Evolutionary conservation across 257 asterid species (phyloP), one percentile per base, ranked within the genome.

Genomic region (Petrea volubilis): DNA sequence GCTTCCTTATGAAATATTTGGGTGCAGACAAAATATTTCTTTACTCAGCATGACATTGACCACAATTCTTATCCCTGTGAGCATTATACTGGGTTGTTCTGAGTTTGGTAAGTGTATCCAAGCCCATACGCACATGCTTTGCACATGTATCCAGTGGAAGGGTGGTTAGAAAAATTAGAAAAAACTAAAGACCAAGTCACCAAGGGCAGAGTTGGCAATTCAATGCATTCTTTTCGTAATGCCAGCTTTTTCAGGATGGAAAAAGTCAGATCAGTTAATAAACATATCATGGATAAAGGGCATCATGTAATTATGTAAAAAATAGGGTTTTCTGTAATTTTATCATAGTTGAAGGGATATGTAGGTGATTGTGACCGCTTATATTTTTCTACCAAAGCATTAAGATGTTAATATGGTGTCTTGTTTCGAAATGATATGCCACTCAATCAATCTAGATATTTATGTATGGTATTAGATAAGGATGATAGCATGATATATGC

Each of bases 401-500:
- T 41, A 44, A 70, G 18, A 49, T 34, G 7, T 47, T 44, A 59
- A 46, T 31, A 34, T 8, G 18, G 43, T 9, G 15, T 74, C 74
- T 25, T 56, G 8, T 23, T 53, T 66, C 57, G 27, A 47, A 41
- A 58, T 29, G 64, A 40, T 60, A 33, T 3, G 25, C 33, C 49
- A 46, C 65, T 64, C n/a, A 43, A 60, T 62, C 61, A 60, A 47
- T 36, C 63, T 43, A 71, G 36, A 49, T 43, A 61, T 23, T 38
- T 40, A 69, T 38, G 28, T 13, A 52, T 36, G 15, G 18, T 34
- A 62, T 58, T 46, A 27, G 38, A 72, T 40, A 63, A 52, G 44
- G 55, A 68, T 40, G 78, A 68, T 46, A 81, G 62, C 64, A 69
- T 25, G 46, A 68, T 40, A 47, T 29, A 38, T 60, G 67, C 55